Percentiles rank a stretch among this genome's conserved stretches.
Conservation (phyloP, 345 rosid species). For the Hibiscus mutabilis region DNA sequence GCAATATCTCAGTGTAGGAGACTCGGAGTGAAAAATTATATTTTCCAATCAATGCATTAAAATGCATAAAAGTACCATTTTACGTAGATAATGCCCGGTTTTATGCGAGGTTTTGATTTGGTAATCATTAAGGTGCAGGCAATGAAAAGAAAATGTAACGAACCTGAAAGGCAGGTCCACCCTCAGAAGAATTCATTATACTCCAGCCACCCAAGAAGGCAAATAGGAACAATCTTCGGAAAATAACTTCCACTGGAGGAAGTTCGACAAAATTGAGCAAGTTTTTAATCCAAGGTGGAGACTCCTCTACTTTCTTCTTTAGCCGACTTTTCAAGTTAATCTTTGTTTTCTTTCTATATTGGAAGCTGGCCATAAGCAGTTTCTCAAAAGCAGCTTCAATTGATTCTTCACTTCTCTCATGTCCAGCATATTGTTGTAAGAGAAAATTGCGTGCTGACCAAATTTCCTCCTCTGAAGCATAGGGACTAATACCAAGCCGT, state of each 20-base stretch:
- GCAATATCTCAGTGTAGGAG: neutral
- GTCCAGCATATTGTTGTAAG: slow-evolving; percentile 73
- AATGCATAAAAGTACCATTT: neutral
- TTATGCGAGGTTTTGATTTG: neutral
- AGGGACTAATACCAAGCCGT: slow-evolving; percentile 66
- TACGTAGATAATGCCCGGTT: neutral
- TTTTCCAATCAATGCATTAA: neutral
- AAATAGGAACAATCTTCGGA: slow-evolving; percentile 87
- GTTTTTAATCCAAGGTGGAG: slow-evolving; percentile 85
- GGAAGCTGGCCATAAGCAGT: slow-evolving; percentile 75
- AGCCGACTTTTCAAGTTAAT: slow-evolving; percentile 75
- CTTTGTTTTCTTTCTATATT: slow-evolving; percentile 68
- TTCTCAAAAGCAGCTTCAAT: slow-evolving; percentile 95
- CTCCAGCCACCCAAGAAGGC: slow-evolving; percentile 99
- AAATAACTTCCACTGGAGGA: slow-evolving; percentile 74
- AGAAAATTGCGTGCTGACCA: slow-evolving; percentile 98
- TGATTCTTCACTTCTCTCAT: slow-evolving; percentile 89
- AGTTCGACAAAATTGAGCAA: slow-evolving; percentile 75
- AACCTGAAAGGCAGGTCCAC: slow-evolving; percentile 99
- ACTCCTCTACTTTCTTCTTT: slow-evolving; percentile 91
- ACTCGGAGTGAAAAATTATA: neutral
- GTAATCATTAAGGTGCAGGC: neutral
- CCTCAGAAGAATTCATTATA: slow-evolving; percentile 91
- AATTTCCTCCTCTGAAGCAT: slow-evolving; percentile 91
- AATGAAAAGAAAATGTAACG: slow-evolving; percentile 13